A percentile compares a stretch with the other conserved stretches of the same genome.
These are phyloP conservation scores for Neospora caninum DNA, from an alignment of 169 alveolate species.

Conservation along the genomic window DNA sequence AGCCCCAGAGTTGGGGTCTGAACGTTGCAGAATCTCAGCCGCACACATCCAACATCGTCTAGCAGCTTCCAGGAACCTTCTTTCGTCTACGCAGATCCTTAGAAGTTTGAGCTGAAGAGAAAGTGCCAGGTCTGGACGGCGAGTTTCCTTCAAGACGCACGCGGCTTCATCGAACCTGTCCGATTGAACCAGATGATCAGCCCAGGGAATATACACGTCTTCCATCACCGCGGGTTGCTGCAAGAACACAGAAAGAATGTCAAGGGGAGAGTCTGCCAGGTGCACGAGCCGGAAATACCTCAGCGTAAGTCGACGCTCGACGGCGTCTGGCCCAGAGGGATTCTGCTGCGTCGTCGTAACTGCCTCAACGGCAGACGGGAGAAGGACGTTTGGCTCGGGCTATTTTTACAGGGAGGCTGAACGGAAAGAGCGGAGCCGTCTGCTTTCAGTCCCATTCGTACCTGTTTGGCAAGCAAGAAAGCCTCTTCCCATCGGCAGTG, in stretches of 20 bases:
- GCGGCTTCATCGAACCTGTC: constrained; percentile 24
- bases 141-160: background rate
- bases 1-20: no score
- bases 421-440: no score
- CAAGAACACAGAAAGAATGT: background rate
- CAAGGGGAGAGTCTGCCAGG: background rate
- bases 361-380: background rate
- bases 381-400: no score
- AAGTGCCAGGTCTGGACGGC: background rate
- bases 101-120: background rate
- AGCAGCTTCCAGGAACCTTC: background rate
- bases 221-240: background rate
- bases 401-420: background rate
- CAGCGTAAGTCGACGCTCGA: background rate
- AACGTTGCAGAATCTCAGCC: background rate
- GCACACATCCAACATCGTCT: constrained; percentile 3
- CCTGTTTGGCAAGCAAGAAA: constrained; percentile 1
- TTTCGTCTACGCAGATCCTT: background rate
- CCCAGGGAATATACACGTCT: background rate
- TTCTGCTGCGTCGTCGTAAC: background rate
- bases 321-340: background rate
- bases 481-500: constrained; percentile 22
- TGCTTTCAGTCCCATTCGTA: background rate
- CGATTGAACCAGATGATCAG: background rate
- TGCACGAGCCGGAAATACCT: background rate